Conservation (phyloP, 257 asterid species). For the Capsicum pubescens region DNA sequence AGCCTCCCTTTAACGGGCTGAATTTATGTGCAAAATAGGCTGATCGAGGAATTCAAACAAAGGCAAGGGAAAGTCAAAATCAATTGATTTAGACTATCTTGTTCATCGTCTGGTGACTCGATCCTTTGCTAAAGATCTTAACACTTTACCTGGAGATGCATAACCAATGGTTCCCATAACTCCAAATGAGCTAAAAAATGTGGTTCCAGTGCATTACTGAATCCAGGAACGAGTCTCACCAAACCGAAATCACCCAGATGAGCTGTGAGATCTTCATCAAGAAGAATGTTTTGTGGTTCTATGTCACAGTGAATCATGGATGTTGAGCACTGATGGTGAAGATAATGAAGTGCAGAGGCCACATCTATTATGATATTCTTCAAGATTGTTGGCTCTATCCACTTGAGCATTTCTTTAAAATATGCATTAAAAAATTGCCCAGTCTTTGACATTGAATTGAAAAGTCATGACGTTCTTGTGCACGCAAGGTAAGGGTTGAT, state of each 20-base stretch:
- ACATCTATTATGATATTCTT: constrained; percentile 43
- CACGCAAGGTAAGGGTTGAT: not conserved
- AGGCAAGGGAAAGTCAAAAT: too few species aligned
- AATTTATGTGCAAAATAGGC: too few species aligned
- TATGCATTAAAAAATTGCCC: not conserved
- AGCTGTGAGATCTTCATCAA: constrained; percentile 49
- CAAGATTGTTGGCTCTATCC: not conserved
- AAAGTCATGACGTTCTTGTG: not conserved
- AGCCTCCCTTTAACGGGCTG: too few species aligned
- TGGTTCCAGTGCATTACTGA: constrained; percentile 19
- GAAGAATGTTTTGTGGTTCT: constrained; percentile 60
- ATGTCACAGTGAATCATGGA: constrained; percentile 57
- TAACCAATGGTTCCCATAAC: constrained; percentile 58
- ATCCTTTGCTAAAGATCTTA: too few species aligned
- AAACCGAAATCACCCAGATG: constrained; percentile 58
- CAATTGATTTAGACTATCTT: too few species aligned
- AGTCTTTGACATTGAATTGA: not conserved
- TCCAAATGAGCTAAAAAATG: constrained; percentile 48
- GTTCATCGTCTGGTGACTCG: too few species aligned
- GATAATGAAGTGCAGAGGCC: constrained; percentile 56
- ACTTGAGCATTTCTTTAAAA: too few species aligned
- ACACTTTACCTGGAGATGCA: constrained; percentile 56
- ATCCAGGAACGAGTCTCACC: constrained; percentile 41
- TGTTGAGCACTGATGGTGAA: constrained; percentile 47
- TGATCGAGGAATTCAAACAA: too few species aligned